Evolutionary conservation across 1,284 basidiomycete species (phyloP).

Genomic region (Cutaneotrichosporon curvatum): DNA sequence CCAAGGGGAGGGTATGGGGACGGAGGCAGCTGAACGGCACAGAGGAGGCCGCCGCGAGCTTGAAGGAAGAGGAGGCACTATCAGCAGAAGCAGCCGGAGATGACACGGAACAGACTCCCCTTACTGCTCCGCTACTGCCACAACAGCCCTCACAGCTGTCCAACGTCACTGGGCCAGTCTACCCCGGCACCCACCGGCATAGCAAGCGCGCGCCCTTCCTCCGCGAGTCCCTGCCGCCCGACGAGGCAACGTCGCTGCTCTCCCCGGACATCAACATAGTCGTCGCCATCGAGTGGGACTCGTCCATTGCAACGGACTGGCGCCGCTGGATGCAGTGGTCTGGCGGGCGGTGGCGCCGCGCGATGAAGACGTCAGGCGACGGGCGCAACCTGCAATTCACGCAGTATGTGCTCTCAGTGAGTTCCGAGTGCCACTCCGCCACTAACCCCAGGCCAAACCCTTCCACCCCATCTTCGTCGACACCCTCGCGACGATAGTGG

Average conservation of each 20-base stretch:
- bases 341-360: not conserved
- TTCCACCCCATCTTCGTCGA: slow-evolving; percentile 32
- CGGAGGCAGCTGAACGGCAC: not conserved
- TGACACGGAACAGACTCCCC: no score
- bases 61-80: slow-evolving; percentile 6
- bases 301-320: slow-evolving; percentile 11
- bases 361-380: not conserved
- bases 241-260: slow-evolving; percentile 20
- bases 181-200: no score
- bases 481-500: slow-evolving; percentile 23
- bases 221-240: slow-evolving; percentile 2
- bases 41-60: not conserved
- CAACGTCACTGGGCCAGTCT: no score
- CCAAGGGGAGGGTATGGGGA: slow-evolving; percentile 12
- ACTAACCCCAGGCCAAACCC: slow-evolving; percentile 21
- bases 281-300: slow-evolving; percentile 30
- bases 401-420: slow-evolving; percentile 23
- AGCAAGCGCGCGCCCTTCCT: no score
- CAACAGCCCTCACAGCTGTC: no score
- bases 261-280: slow-evolving; percentile 30
- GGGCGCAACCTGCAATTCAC: slow-evolving; percentile 25
- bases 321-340: slow-evolving; percentile 9
- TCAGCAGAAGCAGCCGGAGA: not conserved
- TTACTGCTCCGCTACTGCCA: no score
- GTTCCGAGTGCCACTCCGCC: not conserved